Base-by-base conservation (phyloP, 371 early-diverging fungal genomes). In the Mortierella sp. region DNA sequence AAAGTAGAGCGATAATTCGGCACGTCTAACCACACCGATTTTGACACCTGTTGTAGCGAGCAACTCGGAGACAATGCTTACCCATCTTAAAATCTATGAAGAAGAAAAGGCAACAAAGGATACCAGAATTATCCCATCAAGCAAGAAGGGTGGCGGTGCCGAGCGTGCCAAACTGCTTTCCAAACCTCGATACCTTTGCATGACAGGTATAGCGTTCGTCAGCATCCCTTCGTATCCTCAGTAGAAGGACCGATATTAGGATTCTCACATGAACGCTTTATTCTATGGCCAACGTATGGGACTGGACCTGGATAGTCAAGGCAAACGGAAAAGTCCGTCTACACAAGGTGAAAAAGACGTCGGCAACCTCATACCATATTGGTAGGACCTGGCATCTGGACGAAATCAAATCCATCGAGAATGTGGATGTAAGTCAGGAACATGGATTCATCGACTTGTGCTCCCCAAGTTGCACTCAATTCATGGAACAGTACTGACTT, bases 311-410 rank as follows among this genome's bases (percentile, higher is more conserved):
- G 1, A 14, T 65, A 76, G 77, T 76, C 60, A 76, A 63, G 81
- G 81, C 67, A 27, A 82, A 81, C 29, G 83, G 80, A 57, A 80
- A 80, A 54, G 74, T 82, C 16, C 83, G 85, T 13, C 68, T 88
- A 19, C 81, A 84, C 54, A 88, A 88, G 56, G 82, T 83, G 19
- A 88, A 85, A 50, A 80, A 85, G 68, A 84, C 78, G 31, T 83
- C 85, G 39, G 83, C 79, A 13, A 84, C 85, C 2, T 82, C 84
- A 12, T 88, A 84, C 51, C 82, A 84, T 45, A 80, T 84, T 27
- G 84, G 83, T 51, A 88, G 83, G 64, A 78, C 82, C 3, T 88
- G 88, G 88, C 66, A 80, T 48, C 60, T 88, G 34, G 88, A 88
- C 37, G 88, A 88, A 58, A 83, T 88, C 41, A 81, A 76, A 50